These are phyloP conservation scores for Hymenoscyphus salicellus DNA, from an alignment of 2,329 filamentous ascomycete species.

Conservation along the genomic window DNA sequence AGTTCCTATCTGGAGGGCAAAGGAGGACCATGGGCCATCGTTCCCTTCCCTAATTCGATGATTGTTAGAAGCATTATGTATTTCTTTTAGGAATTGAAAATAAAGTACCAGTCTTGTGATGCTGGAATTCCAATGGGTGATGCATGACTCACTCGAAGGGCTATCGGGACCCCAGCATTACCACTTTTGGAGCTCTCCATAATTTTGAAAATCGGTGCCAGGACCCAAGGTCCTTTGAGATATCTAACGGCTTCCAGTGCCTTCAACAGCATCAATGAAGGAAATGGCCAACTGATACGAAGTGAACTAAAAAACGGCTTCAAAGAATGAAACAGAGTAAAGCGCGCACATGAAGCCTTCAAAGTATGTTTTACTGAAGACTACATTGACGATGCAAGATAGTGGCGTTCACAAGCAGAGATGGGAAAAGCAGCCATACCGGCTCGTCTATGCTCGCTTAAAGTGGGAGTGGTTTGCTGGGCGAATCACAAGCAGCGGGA, in stretches of 20 bases:
- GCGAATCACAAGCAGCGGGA: neutral
- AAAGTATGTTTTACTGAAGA: neutral
- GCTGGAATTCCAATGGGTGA: conserved; percentile 19
- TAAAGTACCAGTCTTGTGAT: conserved; percentile 23
- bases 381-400: neutral
- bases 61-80: neutral
- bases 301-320: neutral
- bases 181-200: too few species aligned
- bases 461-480: neutral
- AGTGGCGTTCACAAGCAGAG: neutral
- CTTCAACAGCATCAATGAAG: too few species aligned
- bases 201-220: too few species aligned
- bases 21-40: conserved; percentile 43
- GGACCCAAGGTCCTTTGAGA: too few species aligned
- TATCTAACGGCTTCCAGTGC: too few species aligned
- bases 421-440: neutral
- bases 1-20: conserved; percentile 38
- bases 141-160: too few species aligned
- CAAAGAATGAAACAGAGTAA: neutral
- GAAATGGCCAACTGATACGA: too few species aligned
- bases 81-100: neutral
- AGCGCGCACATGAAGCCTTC: neutral
- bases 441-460: neutral
- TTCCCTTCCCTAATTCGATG: conserved; percentile 19
- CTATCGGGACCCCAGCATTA: too few species aligned